phyloP scores from a whole-genome alignment of 768 basidiomycete species.

The Serendipita sp. region DNA sequence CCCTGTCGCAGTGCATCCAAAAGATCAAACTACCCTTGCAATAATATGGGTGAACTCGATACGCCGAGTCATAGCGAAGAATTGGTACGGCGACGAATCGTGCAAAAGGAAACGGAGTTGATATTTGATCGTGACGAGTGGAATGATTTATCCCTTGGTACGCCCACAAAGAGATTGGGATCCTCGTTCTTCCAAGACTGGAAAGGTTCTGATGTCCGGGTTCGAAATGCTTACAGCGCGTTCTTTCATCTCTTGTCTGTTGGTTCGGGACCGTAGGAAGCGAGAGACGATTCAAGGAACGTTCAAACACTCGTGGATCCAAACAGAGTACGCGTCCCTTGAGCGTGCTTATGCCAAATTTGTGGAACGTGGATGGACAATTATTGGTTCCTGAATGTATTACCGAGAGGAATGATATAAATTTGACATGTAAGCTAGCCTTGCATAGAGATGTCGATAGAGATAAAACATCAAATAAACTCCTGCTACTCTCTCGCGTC shows the following conservation, averaged over 20 bases:
- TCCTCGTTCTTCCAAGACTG: too few species aligned
- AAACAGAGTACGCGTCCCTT: constrained; percentile 42
- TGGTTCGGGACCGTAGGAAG: constrained; percentile 37
- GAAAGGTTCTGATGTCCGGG: too few species aligned
- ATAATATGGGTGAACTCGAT: constrained; percentile 24
- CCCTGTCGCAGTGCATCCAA: constrained; percentile 24
- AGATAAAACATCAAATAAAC: too few species aligned
- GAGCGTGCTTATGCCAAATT: constrained; percentile 38
- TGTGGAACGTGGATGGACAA: not conserved
- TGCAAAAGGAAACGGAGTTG: constrained; percentile 37
- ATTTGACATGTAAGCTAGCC: too few species aligned
- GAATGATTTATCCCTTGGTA: constrained; percentile 44
- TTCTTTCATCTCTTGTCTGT: constrained; percentile 40
- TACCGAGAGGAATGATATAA: too few species aligned
- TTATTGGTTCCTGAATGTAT: not conserved
- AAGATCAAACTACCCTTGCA: constrained; percentile 12
- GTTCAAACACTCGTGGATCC: constrained; percentile 51
- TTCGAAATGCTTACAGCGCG: constrained; percentile 29
- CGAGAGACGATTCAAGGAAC: constrained; percentile 52
- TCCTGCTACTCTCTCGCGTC: not conserved
- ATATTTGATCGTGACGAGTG: constrained; percentile 38
- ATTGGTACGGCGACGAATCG: constrained; percentile 51
- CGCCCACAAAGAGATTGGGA: not conserved
- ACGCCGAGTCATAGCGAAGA: constrained; percentile 35
- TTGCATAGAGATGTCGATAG: too few species aligned